A percentile compares a stretch with the other conserved stretches of the same genome.
These are phyloP conservation scores for Achlya hypogyna DNA, from an alignment of 352 stramenopile genomes.

Conservation along the genomic window DNA sequence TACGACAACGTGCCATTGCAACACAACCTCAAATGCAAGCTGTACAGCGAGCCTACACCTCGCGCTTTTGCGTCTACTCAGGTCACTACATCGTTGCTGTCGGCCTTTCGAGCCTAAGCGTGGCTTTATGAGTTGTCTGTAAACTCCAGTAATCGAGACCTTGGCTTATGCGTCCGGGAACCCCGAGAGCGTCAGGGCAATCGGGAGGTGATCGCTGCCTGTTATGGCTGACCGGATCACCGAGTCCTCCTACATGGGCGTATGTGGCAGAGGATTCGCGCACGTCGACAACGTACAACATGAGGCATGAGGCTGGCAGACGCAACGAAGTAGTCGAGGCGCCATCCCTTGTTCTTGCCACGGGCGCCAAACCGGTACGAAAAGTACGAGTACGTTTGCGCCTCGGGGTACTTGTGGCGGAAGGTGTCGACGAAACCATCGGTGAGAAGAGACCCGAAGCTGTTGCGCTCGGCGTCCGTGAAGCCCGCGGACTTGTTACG, in stretches of 20 bases:
- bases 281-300: conserved; percentile 37
- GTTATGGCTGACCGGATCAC: conserved; percentile 52
- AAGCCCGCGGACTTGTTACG: conserved; percentile 67
- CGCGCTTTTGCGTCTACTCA: no score
- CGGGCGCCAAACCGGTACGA: conserved; percentile 71
- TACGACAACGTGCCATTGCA: background rate
- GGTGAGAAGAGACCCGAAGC: conserved; percentile 50
- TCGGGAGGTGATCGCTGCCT: conserved; percentile 72
- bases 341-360: conserved; percentile 81
- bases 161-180: background rate
- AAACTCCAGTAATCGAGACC: background rate
- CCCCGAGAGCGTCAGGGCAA: conserved; percentile 29
- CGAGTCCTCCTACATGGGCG: conserved; percentile 32
- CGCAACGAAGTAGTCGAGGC: conserved; percentile 77
- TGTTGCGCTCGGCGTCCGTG: conserved; percentile 69
- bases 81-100: background rate
- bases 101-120: background rate
- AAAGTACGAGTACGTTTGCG: conserved; percentile 69
- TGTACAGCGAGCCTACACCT: background rate
- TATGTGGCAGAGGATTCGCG: background rate
- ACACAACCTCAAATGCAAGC: background rate
- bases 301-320: conserved; percentile 43
- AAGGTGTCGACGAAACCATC: conserved; percentile 71
- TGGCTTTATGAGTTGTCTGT: background rate
- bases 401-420: conserved; percentile 49